A percentile compares a stretch with the other conserved stretches of the same genome.
Conservation (phyloP, 2,329 filamentous ascomycete genomes). For the Chrysoporthe puriensis region DNA sequence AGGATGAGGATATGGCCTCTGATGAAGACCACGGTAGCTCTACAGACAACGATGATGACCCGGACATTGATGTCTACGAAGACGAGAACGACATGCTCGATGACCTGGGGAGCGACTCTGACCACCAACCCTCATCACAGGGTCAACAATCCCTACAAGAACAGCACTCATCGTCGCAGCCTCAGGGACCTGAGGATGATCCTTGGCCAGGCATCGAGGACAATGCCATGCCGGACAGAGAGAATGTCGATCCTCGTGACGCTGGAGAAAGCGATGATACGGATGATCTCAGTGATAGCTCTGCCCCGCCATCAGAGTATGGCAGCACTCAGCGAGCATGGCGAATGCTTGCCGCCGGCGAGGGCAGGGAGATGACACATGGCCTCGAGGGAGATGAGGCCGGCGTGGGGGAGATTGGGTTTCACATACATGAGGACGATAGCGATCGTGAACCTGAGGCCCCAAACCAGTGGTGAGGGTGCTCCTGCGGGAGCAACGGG, state of each 20-base stretch:
- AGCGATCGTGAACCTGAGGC: conserved; percentile 7
- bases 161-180: conserved; percentile 30
- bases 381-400: conserved; percentile 27
- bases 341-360: conserved; percentile 33
- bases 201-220: conserved; percentile 62
- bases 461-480: neutral
- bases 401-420: conserved; percentile 13
- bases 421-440: conserved; percentile 28
- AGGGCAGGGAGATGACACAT: conserved; percentile 24
- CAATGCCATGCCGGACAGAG: conserved; percentile 48
- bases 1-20: conserved; percentile 36
- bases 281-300: conserved; percentile 43
- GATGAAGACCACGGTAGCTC: conserved; percentile 35
- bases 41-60: conserved; percentile 28
- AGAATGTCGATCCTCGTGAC: conserved; percentile 53
- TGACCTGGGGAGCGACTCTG: conserved; percentile 38
- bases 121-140: conserved; percentile 32
- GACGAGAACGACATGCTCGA: conserved; percentile 33
- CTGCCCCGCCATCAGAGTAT: conserved; percentile 61
- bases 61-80: conserved; percentile 37
- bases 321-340: conserved; percentile 54
- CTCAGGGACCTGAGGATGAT: conserved; percentile 53
- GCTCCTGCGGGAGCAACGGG: neutral
- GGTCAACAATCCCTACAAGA: conserved; percentile 34
- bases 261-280: conserved; percentile 35